These are phyloP conservation scores for Termitomyces sp. DNA, from an alignment of 768 basidiomycete genomes.

Conservation along the genomic window DNA sequence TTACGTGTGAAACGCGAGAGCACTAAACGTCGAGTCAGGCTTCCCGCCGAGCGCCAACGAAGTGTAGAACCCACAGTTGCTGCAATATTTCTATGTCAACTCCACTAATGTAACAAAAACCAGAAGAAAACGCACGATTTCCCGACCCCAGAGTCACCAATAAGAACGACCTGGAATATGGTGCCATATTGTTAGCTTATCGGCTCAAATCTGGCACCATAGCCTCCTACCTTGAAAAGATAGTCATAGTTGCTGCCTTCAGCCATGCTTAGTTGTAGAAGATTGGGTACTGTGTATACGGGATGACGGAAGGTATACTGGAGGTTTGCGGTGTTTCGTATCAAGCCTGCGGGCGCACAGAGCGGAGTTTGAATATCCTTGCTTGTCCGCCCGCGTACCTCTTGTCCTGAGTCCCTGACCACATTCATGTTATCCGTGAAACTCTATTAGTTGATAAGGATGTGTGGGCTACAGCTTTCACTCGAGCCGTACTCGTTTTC, in stretches of 20 bases:
- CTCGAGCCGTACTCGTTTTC: neutral
- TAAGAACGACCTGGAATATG: conserved; percentile 81
- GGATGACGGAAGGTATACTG: conserved; percentile 18
- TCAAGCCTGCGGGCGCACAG: conserved; percentile 12
- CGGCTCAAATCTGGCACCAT: neutral
- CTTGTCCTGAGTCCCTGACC: neutral
- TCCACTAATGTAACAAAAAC: conserved; percentile 2
- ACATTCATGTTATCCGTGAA: conserved; percentile 5
- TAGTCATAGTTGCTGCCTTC: conserved; percentile 98
- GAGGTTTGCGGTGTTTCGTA: conserved; percentile 14
- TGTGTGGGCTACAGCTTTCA: neutral
- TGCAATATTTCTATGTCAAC: conserved; percentile 24
- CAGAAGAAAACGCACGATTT: conserved; percentile 81
- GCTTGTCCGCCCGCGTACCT: conserved; percentile 1
- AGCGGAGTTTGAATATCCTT: conserved; percentile 25
- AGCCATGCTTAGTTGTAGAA: conserved; percentile 51
- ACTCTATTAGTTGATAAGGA: neutral
- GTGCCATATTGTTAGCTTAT: conserved; percentile 8
- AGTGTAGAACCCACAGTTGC: conserved; percentile 54
- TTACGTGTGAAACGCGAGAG: conserved; percentile 99
- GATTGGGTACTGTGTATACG: conserved; percentile 18
- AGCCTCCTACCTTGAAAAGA: conserved; percentile 85
- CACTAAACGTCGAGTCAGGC: conserved; percentile 48
- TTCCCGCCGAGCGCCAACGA: conserved; percentile 8
- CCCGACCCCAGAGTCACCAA: conserved; percentile 98